Evolutionary conservation across 768 basidiomycete genomes (phyloP).

Genomic region (Russula abietina): DNA sequence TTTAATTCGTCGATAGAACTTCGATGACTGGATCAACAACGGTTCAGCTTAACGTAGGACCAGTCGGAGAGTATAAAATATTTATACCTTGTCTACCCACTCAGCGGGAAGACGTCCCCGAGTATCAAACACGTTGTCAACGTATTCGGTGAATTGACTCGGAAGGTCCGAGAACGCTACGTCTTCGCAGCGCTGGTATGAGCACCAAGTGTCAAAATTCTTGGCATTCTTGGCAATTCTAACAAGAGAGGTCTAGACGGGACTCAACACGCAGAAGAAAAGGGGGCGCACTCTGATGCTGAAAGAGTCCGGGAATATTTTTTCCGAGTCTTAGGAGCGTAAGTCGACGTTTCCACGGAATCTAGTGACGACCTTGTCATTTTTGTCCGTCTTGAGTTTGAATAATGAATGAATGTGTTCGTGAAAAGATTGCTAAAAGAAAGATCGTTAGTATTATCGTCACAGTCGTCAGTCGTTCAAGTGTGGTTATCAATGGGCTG

Average conservation of each 20-base stretch:
- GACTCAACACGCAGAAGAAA: not conserved
- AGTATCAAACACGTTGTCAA: conserved; percentile 38
- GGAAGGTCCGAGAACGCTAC: conserved; percentile 44
- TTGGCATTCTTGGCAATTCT: conserved; percentile 47
- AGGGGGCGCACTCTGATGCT: conserved; percentile 12
- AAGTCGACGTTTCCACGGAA: conserved; percentile 6
- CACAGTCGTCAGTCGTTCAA: conserved; percentile 3
- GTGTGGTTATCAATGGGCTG: not conserved
- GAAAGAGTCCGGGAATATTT: conserved; percentile 7
- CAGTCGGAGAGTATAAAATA: not conserved
- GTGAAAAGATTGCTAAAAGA: conserved; percentile 13
- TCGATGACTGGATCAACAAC: conserved; percentile 26
- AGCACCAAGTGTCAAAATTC: conserved; percentile 48
- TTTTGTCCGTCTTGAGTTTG: not conserved
- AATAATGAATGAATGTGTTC: conserved; percentile 8
- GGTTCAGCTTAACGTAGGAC: not conserved
- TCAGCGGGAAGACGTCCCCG: conserved; percentile 34
- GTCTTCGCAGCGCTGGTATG: conserved; percentile 45
- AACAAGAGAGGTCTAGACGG: conserved; percentile 1
- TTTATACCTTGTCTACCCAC: conserved; percentile 41
- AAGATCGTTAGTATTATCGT: conserved; percentile 15
- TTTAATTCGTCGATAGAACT: conserved; percentile 28
- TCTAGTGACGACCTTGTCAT: conserved; percentile 16
- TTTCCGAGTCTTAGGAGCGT: not conserved
- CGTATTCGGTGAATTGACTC: conserved; percentile 33